phyloP scores from a whole-genome alignment of 345 rosid genomes.

The Citrus sinensis region DVS_A1.0 CM039164.1:1821001-1821500 shows the following conservation, averaged over 20 bases:
- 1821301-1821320: neutral
- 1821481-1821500: neutral
- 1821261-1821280: conserved; percentile 10
- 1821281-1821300: neutral
- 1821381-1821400: neutral
- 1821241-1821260: neutral
- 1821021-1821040: conserved; percentile 10
- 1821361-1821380: neutral
- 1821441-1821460: neutral
- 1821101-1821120: neutral
- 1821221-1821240: conserved; percentile 13
- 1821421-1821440: neutral
- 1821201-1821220: neutral
- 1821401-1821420: neutral
- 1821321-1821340: neutral
- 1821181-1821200: conserved; percentile 1
- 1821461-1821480: neutral
- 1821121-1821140: neutral
- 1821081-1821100: neutral
- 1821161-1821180: neutral
- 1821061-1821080: neutral
- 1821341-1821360: neutral
- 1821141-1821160: neutral
- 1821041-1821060: neutral
- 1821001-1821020: conserved; percentile 35